Evolutionary conservation across 352 stramenopile species (phyloP), one percentile per base, ranked within the genome.

Genomic region (Pythium phragmitis): DNA sequence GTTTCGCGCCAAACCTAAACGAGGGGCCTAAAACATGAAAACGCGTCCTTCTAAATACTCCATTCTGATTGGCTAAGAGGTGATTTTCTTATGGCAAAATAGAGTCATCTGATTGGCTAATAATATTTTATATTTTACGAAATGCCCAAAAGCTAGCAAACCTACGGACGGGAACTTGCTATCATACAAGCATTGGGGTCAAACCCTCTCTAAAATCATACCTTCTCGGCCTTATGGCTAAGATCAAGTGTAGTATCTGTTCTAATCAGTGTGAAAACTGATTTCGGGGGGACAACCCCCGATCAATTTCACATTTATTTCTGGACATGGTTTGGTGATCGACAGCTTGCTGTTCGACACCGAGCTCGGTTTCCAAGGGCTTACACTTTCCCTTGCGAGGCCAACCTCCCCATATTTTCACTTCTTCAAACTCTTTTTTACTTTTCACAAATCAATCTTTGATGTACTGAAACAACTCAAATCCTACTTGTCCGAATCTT

Each of bases 211-310:
- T 13, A 19, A 66, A 56, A 68, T 77, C 73, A 86, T 87, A 87
- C 79, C 77, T 91, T 91, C 84, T 91, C 82, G 82, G 85, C 85
- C 79, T 92, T 84, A 84, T 91, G 81, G 83, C 81, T 92, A 91
- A 89, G 81, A 91, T 92, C 83, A 92, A 92, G 83, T 92, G 83
- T 91, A 91, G 83, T 92, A 92, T 92, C 84, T 94, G 86, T 94
- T 94, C 86, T 95, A 91, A 92, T 92, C 85, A 94, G 81, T 91
- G 82, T 92, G 85, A 92, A 91, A 92, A 92, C 83, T 92, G 82
- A 88, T 90, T 91, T 89, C 71, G 65, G 60, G 67, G 60, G 58
- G 69, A 81, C 75, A 74, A 71, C 56, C 65, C 50, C 51, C 67
- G 71, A 72, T 77, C 66, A 73, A 83, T 91, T 93, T 91, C 80